Conservation (phyloP, 768 basidiomycete species). For the Dendrothele bispora region DNA sequence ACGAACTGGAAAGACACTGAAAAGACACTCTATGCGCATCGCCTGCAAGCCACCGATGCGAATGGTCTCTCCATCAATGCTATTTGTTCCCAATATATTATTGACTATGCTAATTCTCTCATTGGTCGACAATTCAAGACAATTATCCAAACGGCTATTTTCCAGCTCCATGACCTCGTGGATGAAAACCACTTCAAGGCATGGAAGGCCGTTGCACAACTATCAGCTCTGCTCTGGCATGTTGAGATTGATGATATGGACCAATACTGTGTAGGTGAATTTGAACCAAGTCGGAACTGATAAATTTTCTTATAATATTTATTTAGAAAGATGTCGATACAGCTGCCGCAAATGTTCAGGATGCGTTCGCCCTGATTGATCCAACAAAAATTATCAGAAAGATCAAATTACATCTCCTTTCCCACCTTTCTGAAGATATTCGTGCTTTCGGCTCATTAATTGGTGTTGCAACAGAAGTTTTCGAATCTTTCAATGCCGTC, state of each 20-base stretch:
- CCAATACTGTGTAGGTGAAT: conserved; percentile 20
- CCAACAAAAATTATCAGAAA: conserved; percentile 16
- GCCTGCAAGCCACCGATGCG: conserved; percentile 19
- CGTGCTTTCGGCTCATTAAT: conserved; percentile 12
- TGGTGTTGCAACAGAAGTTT: conserved; percentile 13
- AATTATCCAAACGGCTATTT: conserved; percentile 22
- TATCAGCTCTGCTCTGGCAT: conserved; percentile 28
- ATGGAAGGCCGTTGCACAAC: conserved; percentile 19
- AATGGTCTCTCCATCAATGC: conserved; percentile 22
- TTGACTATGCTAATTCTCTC: conserved; percentile 26
- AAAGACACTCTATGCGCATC: conserved; percentile 13
- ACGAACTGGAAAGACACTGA: conserved; percentile 12
- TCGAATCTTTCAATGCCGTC: conserved; percentile 28
- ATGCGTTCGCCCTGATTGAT: conserved; percentile 12
- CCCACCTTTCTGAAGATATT: conserved; percentile 12
- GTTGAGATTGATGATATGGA: conserved; percentile 21
- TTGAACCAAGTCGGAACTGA: not conserved
- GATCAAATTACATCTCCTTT: conserved; percentile 18
- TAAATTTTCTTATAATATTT: not conserved
- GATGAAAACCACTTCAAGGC: conserved; percentile 13
- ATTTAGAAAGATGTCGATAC: conserved; percentile 2
- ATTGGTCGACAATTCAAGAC: conserved; percentile 29
- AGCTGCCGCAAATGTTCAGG: conserved; percentile 16
- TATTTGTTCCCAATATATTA: conserved; percentile 24
- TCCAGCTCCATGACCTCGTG: conserved; percentile 26